Evolutionary conservation across 768 basidiomycete species (phyloP).

Genomic region (Sarcomyxa edulis): DNA sequence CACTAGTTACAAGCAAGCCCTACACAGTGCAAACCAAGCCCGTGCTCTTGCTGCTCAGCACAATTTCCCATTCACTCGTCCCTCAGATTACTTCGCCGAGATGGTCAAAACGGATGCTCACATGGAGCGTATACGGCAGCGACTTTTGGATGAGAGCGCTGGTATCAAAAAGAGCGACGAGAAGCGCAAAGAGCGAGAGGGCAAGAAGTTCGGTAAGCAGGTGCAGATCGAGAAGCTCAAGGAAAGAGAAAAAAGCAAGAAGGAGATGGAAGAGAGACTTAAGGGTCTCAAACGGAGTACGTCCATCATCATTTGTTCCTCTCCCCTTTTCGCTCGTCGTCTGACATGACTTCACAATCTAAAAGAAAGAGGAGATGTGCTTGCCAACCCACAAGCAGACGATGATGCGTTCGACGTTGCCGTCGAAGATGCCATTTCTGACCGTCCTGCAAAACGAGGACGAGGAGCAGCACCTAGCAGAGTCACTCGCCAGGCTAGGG

Average conservation of each 20-base stretch:
- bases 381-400: constrained; percentile 57
- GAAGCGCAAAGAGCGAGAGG: constrained; percentile 85
- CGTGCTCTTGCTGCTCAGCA: constrained; percentile 72
- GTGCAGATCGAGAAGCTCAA: constrained; percentile 93
- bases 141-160: constrained; percentile 82
- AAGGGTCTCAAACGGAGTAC: constrained; percentile 88
- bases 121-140: constrained; percentile 94
- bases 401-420: constrained; percentile 83
- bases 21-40: constrained; percentile 76
- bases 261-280: constrained; percentile 84
- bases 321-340: neutral
- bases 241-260: constrained; percentile 84
- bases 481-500: constrained; percentile 55
- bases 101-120: constrained; percentile 98
- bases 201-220: constrained; percentile 98
- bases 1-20: constrained; percentile 89
- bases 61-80: constrained; percentile 84
- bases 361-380: constrained; percentile 78
- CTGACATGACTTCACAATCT: neutral
- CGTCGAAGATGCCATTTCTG: constrained; percentile 83
- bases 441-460: constrained; percentile 55
- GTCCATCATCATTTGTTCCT: constrained; percentile 18
- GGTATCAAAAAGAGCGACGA: constrained; percentile 89
- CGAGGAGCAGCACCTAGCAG: constrained; percentile 22
- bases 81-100: constrained; percentile 93